Base-by-base conservation (phyloP, 768 basidiomycete genomes). In the Mycena latifolia region DNA sequence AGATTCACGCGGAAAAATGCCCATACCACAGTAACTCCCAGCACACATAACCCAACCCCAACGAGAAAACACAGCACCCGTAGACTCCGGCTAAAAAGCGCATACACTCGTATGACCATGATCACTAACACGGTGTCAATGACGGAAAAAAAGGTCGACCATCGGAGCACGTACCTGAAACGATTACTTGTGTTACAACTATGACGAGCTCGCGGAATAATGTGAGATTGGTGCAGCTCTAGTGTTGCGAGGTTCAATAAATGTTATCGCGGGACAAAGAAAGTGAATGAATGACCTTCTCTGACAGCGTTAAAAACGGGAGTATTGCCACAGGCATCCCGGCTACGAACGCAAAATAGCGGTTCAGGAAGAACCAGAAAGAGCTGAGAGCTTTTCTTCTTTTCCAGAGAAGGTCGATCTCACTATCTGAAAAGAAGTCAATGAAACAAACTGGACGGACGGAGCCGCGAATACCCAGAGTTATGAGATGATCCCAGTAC, bases 281-380 rank as follows among this genome's bases (percentile, higher is more conserved):
- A 17, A 15, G 22, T 10, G 15, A 5, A 43, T 41, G 6, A 5
- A 43, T 41, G 6, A 63, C 66, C 20, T 35, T 11, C 18, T 6
- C 0, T 1, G 66, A 63, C 14, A 68, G 27, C 5, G 56, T 48
- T 15, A 68, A 8, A 24, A 68, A 63, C 5, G 62, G 61, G 12
- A 60, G 35, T 18, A 29, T n/a, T 15, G 56, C 31, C 8, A 48
- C 37, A 3, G 57, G 31, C 15, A 68, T 58, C 8, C 39, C 37
- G 33, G 46, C 55, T 29, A 63, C 14, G 57, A 75, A 56, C 0
- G 75, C 73, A 10, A 77, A 31, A 35, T 81, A 81, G 3, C 79
- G 75, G 65, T 80, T 81, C 17, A 75, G 28, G 39, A 74, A 73
- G 61, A 80, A 80, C 20, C 75, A 56, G 18, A 73, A 61, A 2